Evolutionary conservation across 2,329 filamentous ascomycete genomes (phyloP), one percentile per base, ranked within the genome.

Genomic region (Saccharata proteae): DNA sequence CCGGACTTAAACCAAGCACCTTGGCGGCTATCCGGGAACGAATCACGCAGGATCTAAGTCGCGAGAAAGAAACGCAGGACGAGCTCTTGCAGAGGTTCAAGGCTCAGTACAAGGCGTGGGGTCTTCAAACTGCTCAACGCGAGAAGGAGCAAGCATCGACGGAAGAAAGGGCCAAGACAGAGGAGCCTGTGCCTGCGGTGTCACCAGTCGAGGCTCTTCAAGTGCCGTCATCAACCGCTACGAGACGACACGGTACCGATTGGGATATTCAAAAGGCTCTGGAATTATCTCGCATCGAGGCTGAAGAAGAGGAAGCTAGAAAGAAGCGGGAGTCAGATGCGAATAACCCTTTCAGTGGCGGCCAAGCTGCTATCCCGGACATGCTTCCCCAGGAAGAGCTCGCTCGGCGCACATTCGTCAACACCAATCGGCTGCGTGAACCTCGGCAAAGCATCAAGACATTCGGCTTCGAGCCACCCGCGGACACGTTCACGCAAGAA

Each of bases 401-500:
- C 31, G 56, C 69, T 22, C 64, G 67, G 31, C 63, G 64, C 13
- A 61, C 67, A 28, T 85, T 75, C 43, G 62, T 68, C 25, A 79
- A 88, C 49, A 69, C 61, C 3, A 75, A 77, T 10, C 77, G 79
- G 18, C 67, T 70, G 26, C 64, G 78, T 14, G 66, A 74, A 14
- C 67, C 77, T 13, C 71, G 78, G 32, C 69, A 72, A 46, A 71
- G 82, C 9, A 74, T 85, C 6, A 64, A 72, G 3, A 65, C 73
- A 10, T 85, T 80, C 63, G 71, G 82, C 36, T 77, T 81, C 29
- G 65, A 83, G 27, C 77, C 80, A 9, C 76, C 77, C 4, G 62
- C 75, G 32, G 75, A 83, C 48, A 82, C 84, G 46, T 88, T 86
- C 53, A 80, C 72, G 0, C 64, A 71, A 12, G 71, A 79, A 39